Evolutionary conservation across 2,329 filamentous ascomycete species (phyloP).

Genomic region (Fusarium azukiicola): DNA sequence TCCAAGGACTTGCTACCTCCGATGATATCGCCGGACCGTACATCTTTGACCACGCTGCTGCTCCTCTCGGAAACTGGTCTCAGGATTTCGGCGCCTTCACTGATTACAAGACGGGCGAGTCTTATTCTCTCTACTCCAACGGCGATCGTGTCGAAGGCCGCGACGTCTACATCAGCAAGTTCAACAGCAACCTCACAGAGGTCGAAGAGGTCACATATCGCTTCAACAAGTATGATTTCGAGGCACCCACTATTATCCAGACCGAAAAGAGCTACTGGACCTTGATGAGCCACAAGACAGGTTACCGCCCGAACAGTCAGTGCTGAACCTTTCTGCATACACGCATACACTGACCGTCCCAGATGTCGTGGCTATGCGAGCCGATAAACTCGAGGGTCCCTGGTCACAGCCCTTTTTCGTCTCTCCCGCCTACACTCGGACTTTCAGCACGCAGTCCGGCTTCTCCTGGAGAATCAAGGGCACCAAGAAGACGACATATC

Average conservation of each 20-base stretch:
- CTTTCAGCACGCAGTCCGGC: slow-evolving; percentile 74
- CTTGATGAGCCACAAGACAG: slow-evolving; percentile 82
- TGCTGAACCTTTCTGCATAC: fast-evolving
- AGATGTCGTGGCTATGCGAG: slow-evolving; percentile 76
- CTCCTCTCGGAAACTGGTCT: slow-evolving; percentile 80
- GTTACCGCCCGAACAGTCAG: slow-evolving; percentile 78
- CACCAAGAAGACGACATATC: slow-evolving; percentile 69
- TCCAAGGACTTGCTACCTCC: slow-evolving; percentile 77
- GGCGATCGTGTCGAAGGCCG: slow-evolving; percentile 76
- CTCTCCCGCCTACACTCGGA: slow-evolving; percentile 71
- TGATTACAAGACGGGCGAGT: slow-evolving; percentile 77
- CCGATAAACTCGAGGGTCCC: slow-evolving; percentile 70
- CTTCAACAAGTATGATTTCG: slow-evolving; percentile 79
- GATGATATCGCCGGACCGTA: slow-evolving; percentile 76
- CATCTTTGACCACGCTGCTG: slow-evolving; percentile 73
- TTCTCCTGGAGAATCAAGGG: slow-evolving; percentile 70
- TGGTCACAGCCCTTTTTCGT: slow-evolving; percentile 76
- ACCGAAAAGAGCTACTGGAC: slow-evolving; percentile 80
- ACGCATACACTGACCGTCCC: fast-evolving
- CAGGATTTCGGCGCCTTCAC: slow-evolving; percentile 82
- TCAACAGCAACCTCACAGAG: slow-evolving; percentile 73
- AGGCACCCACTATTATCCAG: slow-evolving; percentile 80
- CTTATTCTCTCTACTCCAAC: slow-evolving; percentile 80
- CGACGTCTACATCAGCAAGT: slow-evolving; percentile 77
- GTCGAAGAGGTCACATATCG: slow-evolving; percentile 75